phyloP scores from a whole-genome alignment of 768 basidiomycete species.

The Mycena sanguinolenta region DNA sequence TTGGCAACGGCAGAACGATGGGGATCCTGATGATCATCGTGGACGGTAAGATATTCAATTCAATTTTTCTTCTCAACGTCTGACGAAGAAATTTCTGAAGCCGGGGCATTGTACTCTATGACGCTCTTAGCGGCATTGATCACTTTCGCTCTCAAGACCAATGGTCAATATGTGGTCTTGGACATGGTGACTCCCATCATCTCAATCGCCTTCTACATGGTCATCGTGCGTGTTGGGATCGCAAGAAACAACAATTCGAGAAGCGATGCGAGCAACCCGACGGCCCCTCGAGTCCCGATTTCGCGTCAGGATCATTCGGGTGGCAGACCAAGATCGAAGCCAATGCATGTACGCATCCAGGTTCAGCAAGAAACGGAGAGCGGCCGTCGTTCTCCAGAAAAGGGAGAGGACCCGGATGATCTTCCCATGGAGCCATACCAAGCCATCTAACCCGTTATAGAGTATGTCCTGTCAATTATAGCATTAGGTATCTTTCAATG shows the following conservation, averaged over 20 bases:
- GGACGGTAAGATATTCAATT: too few relatives aligned
- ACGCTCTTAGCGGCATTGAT: conserved; percentile 49
- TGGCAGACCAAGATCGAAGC: neutral
- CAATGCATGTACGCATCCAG: conserved; percentile 19
- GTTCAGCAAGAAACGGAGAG: conserved; percentile 14
- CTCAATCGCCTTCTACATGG: conserved; percentile 58
- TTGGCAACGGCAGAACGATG: conserved; percentile 31
- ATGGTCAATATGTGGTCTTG: conserved; percentile 50
- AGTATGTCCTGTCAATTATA: too few relatives aligned
- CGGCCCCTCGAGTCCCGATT: neutral
- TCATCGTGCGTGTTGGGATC: conserved; percentile 54
- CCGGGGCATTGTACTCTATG: conserved; percentile 53
- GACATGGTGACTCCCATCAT: conserved; percentile 55
- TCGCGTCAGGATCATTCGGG: neutral
- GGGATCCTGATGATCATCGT: conserved; percentile 49
- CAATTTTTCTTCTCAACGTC: too few relatives aligned
- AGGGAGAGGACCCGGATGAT: neutral
- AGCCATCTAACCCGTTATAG: neutral
- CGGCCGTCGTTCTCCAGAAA: neutral
- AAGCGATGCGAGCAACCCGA: neutral
- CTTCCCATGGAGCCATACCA: neutral
- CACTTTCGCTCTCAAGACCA: conserved; percentile 44
- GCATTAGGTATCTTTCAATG: too few relatives aligned
- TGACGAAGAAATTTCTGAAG: too few relatives aligned
- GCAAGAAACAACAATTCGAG: neutral